Conservation (phyloP, 139 green algal species). For the Desmodesmus armatus region DNA sequence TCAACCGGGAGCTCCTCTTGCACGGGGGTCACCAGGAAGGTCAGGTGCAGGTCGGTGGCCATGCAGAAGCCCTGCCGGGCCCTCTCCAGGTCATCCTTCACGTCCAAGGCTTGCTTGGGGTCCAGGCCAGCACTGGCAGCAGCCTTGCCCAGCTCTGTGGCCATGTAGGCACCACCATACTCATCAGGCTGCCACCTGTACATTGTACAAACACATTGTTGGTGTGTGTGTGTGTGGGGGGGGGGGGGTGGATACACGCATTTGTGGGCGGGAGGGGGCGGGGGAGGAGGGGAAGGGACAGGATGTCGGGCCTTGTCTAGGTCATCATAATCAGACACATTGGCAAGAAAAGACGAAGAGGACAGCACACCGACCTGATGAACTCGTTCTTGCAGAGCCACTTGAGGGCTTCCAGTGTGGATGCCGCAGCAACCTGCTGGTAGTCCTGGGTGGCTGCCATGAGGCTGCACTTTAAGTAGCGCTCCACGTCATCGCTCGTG, state of each 20-base stretch:
- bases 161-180: conserved; percentile 45
- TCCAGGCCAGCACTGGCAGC: conserved; percentile 66
- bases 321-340: too few relatives aligned
- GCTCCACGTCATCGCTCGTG: conserved; percentile 70
- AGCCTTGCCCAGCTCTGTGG: conserved; percentile 77
- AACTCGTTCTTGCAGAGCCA: conserved; percentile 77
- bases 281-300: neutral
- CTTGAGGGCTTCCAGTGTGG: conserved; percentile 65
- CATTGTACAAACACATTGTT: too few relatives aligned
- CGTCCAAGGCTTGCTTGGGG: conserved; percentile 68
- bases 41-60: conserved; percentile 88
- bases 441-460: conserved; percentile 64
- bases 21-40: conserved; percentile 84
- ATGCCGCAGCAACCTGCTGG: conserved; percentile 51
- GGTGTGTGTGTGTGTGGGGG: too few relatives aligned
- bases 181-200: conserved; percentile 43
- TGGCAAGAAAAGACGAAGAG: too few relatives aligned
- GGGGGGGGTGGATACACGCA: neutral
- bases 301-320: too few relatives aligned
- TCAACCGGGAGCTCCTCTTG: conserved; percentile 57
- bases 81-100: conserved; percentile 74
- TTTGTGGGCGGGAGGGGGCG: neutral
- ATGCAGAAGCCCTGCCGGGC: conserved; percentile 74
- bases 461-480: conserved; percentile 81
- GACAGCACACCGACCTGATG: neutral